Evolutionary conservation across 148 eudicot species (phyloP), one percentile per base, ranked within the genome.

Genomic region (Spergularia marina): DNA sequence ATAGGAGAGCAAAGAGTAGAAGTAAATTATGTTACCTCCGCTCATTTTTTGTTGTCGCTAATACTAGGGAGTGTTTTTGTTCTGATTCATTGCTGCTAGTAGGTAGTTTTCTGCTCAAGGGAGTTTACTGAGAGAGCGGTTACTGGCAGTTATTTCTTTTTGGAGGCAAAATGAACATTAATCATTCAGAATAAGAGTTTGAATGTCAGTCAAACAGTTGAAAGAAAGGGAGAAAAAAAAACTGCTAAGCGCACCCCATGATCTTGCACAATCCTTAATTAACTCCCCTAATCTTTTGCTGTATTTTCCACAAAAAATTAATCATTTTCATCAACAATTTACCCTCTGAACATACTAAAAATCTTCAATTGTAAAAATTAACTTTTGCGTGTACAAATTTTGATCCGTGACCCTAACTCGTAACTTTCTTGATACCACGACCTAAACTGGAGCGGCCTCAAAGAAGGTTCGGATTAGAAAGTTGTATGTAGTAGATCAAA

Each of bases 81-180:
- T 44, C 34, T 14, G 74, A 30, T 70, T 53, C 47, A 77, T 68
- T 21, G 12, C 47, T 57, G 16, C n/a, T 58, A 62, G 55, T 57
- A 30, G 36, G 36, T 30, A 57, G 70, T 68, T 54, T 58, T 25
- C 39, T 64, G 58, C 56, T 59, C 30, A 21, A 64, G 68, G 68
- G 59, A 41, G 62, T 65, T 52, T 34, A 76, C 52, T 77, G 12
- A 15, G 12, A 15, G 15, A 53, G 71, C 70, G 17, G 80, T 77
- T 77, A 71, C 70, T 61, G 10, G 53, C 68, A 61, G 69, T 70
- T 74, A 25, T n/a, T 10, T 71, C 34, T 16, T 53, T 52, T 44
- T 70, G 80, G 67, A 71, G 73, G 44, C 60, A 77, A 71, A 76
- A 77, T 23, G 25, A 23, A 23, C 25, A 21, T 70, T 51, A 76